phyloP scores from a whole-genome alignment of 306 rosid species.

The Elaeagnus macrophylla region DNA sequence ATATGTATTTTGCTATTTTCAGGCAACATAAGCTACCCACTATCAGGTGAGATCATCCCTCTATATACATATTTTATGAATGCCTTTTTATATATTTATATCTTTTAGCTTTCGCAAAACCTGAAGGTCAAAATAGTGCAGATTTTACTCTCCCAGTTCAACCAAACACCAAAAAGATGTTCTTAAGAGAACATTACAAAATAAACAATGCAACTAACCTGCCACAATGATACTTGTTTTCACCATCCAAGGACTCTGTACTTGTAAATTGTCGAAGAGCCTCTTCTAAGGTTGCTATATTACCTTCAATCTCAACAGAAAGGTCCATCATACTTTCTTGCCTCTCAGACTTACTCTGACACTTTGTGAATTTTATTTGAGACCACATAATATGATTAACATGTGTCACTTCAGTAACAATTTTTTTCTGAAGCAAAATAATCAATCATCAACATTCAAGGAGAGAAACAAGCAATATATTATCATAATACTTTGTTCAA shows the following conservation, averaged over 20 bases:
- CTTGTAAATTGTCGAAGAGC: constrained; percentile 71
- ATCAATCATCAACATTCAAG: background rate
- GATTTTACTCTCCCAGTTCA: background rate
- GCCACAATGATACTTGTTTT: constrained; percentile 84
- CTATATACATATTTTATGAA: no score
- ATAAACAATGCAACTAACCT: constrained; percentile 45
- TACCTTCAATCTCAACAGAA: constrained; percentile 91
- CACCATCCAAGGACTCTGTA: constrained; percentile 87
- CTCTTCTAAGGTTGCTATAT: constrained; percentile 68
- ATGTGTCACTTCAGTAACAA: constrained; percentile 3
- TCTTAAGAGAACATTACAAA: constrained; percentile 6
- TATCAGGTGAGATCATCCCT: no score
- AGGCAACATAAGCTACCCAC: no score
- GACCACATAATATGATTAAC: constrained; percentile 18
- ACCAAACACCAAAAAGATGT: background rate
- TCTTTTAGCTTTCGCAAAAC: no score
- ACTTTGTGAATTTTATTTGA: constrained; percentile 87
- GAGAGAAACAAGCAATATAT: constrained; percentile 8
- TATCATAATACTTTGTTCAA: background rate
- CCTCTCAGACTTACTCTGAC: constrained; percentile 86
- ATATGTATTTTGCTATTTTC: no score
- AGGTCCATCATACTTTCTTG: constrained; percentile 97
- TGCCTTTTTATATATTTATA: no score
- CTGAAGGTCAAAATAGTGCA: no score
- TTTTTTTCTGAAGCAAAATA: background rate